Percentiles rank a stretch among this genome's conserved stretches.
Evolutionary conservation across 1,284 basidiomycete species (phyloP).

Genomic region (Malassezia restricta): DNA sequence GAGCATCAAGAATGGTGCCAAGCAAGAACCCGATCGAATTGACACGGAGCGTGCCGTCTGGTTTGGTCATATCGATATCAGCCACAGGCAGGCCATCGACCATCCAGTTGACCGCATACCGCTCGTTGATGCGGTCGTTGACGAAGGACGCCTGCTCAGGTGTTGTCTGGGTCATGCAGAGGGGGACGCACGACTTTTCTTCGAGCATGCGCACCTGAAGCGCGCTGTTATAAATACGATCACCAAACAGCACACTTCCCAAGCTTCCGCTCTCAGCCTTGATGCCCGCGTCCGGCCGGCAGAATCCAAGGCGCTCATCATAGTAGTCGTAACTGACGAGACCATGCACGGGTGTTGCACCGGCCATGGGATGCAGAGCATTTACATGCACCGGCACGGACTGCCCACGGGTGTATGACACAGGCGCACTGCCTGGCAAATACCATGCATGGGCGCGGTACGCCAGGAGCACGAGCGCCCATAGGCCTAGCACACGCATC

Average conservation of each 20-base stretch:
- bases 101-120: slow-evolving; percentile 89
- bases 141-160: slow-evolving; percentile 71
- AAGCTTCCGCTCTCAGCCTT: slow-evolving; percentile 72
- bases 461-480: not conserved
- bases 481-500: not conserved
- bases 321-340: slow-evolving; percentile 59
- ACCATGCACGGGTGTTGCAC: slow-evolving; percentile 33
- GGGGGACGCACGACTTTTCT: slow-evolving; percentile 60
- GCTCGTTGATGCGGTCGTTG: slow-evolving; percentile 78
- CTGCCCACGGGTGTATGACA: slow-evolving; percentile 42
- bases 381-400: slow-evolving; percentile 45
- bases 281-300: slow-evolving; percentile 63
- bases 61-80: slow-evolving; percentile 40
- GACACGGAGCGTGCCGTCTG: slow-evolving; percentile 53
- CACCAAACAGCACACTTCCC: slow-evolving; percentile 87
- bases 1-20: slow-evolving; percentile 31
- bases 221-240: slow-evolving; percentile 81
- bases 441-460: slow-evolving; percentile 33
- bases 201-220: slow-evolving; percentile 69
- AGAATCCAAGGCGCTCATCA: slow-evolving; percentile 72
- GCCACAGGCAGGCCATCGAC: slow-evolving; percentile 86
- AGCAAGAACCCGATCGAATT: slow-evolving; percentile 47
- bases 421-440: slow-evolving; percentile 47
- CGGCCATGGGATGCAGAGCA: slow-evolving; percentile 43
- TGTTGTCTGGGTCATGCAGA: slow-evolving; percentile 60